phyloP scores from a whole-genome alignment of 768 basidiomycete species.

The Lyophyllum shimeji region DNA sequence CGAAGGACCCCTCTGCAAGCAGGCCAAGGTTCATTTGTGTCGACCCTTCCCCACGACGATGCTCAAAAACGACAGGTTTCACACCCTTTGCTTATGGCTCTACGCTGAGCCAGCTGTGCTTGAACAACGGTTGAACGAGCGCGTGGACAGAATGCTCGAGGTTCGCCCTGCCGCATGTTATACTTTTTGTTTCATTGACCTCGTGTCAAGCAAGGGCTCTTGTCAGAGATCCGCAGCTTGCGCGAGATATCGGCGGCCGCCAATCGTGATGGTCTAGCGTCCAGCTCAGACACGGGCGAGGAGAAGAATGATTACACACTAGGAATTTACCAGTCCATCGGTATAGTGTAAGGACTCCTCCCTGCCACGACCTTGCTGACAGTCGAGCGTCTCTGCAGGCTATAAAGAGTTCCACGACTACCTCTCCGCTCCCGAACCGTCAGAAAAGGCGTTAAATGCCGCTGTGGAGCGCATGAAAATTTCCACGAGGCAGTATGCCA shows the following conservation, averaged over 20 bases:
- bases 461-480: constrained; percentile 81
- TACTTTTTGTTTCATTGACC: background rate
- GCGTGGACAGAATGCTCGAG: constrained; percentile 90
- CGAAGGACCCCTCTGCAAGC: constrained; percentile 30
- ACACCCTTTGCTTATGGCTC: constrained; percentile 88
- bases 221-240: constrained; percentile 73
- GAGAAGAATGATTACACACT: constrained; percentile 59
- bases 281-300: background rate
- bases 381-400: constrained; percentile 49
- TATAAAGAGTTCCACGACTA: constrained; percentile 88
- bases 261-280: background rate
- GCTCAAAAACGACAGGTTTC: constrained; percentile 53
- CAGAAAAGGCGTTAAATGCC: constrained; percentile 42
- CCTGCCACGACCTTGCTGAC: background rate
- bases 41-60: constrained; percentile 4
- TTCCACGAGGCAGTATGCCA: constrained; percentile 89
- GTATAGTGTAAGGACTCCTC: constrained; percentile 33
- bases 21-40: constrained; percentile 49
- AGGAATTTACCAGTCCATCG: constrained; percentile 95
- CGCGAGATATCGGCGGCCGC: constrained; percentile 28
- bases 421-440: constrained; percentile 43
- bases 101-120: constrained; percentile 69
- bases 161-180: constrained; percentile 37
- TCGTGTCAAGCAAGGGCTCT: constrained; percentile 62
- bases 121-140: constrained; percentile 65